phyloP scores from a whole-genome alignment of 2,329 filamentous ascomycete species.

The Colletotrichum acutatum region DNA sequence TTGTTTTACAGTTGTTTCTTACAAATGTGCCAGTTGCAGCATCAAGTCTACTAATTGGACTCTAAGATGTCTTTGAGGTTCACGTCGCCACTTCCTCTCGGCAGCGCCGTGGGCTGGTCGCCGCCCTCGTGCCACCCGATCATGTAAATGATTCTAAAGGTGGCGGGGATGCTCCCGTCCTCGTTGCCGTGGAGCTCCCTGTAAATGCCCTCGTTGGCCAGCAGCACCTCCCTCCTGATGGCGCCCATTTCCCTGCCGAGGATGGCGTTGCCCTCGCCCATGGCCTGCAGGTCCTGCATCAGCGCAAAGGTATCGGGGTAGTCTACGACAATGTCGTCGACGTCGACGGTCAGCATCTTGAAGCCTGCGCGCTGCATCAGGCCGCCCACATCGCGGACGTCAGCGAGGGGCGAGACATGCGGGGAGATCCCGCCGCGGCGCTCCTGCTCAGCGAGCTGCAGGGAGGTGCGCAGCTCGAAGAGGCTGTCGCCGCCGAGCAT shows the following conservation, averaged over 20 bases:
- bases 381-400: conserved; percentile 91
- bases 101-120: conserved; percentile 81
- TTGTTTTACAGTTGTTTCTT: conserved; percentile 15
- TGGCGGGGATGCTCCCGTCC: conserved; percentile 83
- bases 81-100: conserved; percentile 85
- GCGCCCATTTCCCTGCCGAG: conserved; percentile 83
- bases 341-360: conserved; percentile 94
- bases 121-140: conserved; percentile 95
- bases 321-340: conserved; percentile 96
- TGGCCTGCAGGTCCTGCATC: conserved; percentile 94
- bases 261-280: conserved; percentile 95
- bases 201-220: conserved; percentile 92
- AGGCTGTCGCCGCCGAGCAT: conserved; percentile 97
- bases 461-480: conserved; percentile 90
- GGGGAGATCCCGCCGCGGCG: conserved; percentile 90
- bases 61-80: conserved; percentile 86
- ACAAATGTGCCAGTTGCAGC: neutral
- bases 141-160: conserved; percentile 97
- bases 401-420: conserved; percentile 89
- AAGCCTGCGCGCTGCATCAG: conserved; percentile 89
- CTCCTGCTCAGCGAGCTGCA: conserved; percentile 93
- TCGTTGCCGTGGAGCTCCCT: conserved; percentile 85
- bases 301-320: conserved; percentile 90
- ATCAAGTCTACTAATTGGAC: conserved; percentile 51
- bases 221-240: conserved; percentile 83